phyloP scores from a whole-genome alignment of 257 asterid species.

The Ligustrum vulgare region DNA sequence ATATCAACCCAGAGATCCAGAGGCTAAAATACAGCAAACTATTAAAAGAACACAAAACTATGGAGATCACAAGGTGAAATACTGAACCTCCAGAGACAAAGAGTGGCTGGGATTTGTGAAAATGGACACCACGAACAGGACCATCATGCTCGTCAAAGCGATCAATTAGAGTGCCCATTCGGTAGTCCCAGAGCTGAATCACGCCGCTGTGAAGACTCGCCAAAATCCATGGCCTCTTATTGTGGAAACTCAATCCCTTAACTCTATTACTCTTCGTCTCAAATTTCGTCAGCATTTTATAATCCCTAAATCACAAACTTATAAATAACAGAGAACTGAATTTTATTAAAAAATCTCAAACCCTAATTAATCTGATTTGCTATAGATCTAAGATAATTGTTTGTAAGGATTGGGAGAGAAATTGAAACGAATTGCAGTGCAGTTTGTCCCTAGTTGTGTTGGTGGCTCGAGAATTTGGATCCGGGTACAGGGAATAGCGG shows the following conservation, averaged over 20 bases:
- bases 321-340: slow-evolving; percentile 21
- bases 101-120: slow-evolving; percentile 86
- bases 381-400: too few relatives aligned
- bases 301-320: slow-evolving; percentile 12
- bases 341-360: slow-evolving; percentile 12
- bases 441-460: too few relatives aligned
- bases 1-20: slow-evolving; percentile 33
- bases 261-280: slow-evolving; percentile 12
- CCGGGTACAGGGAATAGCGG: too few relatives aligned
- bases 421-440: too few relatives aligned
- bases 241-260: background rate
- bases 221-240: slow-evolving; percentile 19
- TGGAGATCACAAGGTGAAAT: slow-evolving; percentile 29
- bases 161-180: slow-evolving; percentile 16
- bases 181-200: slow-evolving; percentile 20
- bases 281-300: slow-evolving; percentile 39
- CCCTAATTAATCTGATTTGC: slow-evolving; percentile 19
- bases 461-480: too few relatives aligned
- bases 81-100: slow-evolving; percentile 87
- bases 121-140: slow-evolving; percentile 47
- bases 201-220: slow-evolving; percentile 21
- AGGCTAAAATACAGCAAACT: slow-evolving; percentile 7
- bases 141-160: too few relatives aligned
- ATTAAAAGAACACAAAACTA: background rate
- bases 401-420: too few relatives aligned